These are phyloP conservation scores for Pseudogymnoascus destructans DNA, from an alignment of 2,329 filamentous ascomycete species.

Conservation along the genomic window DNA sequence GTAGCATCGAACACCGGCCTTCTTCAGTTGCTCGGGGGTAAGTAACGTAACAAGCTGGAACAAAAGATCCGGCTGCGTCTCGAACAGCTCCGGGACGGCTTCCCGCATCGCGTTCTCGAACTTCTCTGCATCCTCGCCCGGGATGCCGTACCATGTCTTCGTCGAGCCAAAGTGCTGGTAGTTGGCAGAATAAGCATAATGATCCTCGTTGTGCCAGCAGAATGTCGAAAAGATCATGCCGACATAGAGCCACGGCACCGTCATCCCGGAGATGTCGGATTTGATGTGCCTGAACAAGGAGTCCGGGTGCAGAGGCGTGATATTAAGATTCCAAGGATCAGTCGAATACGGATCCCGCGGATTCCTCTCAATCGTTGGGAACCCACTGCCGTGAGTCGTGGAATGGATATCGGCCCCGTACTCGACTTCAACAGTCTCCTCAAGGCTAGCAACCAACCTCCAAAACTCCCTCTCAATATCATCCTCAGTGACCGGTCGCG, in stretches of 20 bases:
- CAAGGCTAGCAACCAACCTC: conserved; percentile 83
- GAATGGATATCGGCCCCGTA: conserved; percentile 98
- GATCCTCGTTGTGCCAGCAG: conserved; percentile 98
- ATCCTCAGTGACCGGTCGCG: conserved; percentile 76
- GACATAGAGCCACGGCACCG: conserved; percentile 96
- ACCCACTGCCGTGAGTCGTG: conserved; percentile 92
- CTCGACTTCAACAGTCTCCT: conserved; percentile 93
- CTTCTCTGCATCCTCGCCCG: conserved; percentile 81
- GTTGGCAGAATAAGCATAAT: conserved; percentile 94
- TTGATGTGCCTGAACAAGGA: conserved; percentile 96
- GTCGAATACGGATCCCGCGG: conserved; percentile 76
- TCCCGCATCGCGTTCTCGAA: conserved; percentile 93
- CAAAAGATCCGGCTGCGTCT: conserved; percentile 88
- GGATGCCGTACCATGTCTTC: conserved; percentile 98
- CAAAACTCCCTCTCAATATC: conserved; percentile 96
- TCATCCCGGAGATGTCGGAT: conserved; percentile 97
- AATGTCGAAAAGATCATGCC: conserved; percentile 99
- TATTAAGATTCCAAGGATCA: conserved; percentile 92
- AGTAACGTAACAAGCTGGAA: conserved; percentile 96
- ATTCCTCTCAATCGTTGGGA: conserved; percentile 85
- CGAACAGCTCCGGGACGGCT: conserved; percentile 89
- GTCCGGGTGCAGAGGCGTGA: conserved; percentile 78
- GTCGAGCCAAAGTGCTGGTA: conserved; percentile 97
- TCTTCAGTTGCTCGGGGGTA: conserved; percentile 82
- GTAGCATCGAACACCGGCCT: conserved; percentile 85